Evolutionary conservation across 306 rosid genomes (phyloP), one percentile per base, ranked within the genome.

Genomic region (Crotalaria pallida): DNA sequence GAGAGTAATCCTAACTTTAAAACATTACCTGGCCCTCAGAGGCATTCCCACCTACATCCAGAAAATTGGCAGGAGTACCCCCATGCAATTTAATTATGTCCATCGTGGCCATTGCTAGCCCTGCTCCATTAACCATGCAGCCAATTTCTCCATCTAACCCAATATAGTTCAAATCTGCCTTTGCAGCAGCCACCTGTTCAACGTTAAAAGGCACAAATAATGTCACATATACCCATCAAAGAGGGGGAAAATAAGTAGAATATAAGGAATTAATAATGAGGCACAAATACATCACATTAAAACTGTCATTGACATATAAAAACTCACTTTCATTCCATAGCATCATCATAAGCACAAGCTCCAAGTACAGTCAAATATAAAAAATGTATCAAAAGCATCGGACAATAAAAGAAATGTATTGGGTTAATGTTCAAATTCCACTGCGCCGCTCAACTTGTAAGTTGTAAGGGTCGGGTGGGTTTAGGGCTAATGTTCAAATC

Each of bases 61-160:
- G 84, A 77, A 94, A 94, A 87, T 94, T 94, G 67, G 99, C 99
- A 69, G 99, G 99, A 72, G 99, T 94, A 76, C 99, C 99, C 21
- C 99, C 99, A 56, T 80, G 97, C 81, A 94, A 78, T 79, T 94
- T 94, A 62, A 94, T 94, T 51, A 94, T 94, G 74, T 94, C 99
- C 99, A 94, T 94, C 9, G 99, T 94, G 70, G 99, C 94, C 99
- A 94, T 94, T 65, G 99, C 97, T 69, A 94, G 81, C 72, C 99
- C 99, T 34, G 97, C 99, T 43, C 99, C 99, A 82, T 94, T 94
- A 80, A 94, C 99, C 99, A 94, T 94, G 87, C 99, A 94, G 58
- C 99, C 99, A 79, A 94, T 94, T 81, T 94, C 99, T 73, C 99
- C 99, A 83, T 94, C 99, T 60, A 94, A 83, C 21, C 99, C 99